Conservation (phyloP, 257 asterid genomes). For the Haberlea rhodopensis region DNA sequence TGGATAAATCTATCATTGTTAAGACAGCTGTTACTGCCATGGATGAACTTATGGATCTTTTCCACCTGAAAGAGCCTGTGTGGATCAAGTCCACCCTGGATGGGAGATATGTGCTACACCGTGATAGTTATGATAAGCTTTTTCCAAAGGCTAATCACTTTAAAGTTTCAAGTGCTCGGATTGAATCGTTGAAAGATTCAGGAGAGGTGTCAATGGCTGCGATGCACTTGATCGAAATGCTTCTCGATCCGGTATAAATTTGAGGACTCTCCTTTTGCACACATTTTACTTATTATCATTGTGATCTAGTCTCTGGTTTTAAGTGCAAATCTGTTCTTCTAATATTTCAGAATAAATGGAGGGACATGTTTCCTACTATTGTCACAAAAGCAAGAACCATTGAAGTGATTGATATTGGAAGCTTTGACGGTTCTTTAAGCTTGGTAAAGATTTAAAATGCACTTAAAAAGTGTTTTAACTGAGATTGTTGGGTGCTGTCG, state of each 20-base stretch:
- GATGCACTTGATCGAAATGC: constrained; percentile 46
- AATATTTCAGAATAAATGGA: constrained; percentile 54
- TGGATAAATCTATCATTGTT: constrained; percentile 36
- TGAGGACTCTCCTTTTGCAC: constrained; percentile 3
- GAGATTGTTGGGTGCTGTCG: no score
- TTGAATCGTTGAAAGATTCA: constrained; percentile 67
- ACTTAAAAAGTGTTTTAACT: no score
- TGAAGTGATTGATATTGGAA: constrained; percentile 46
- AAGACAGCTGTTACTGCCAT: constrained; percentile 43
- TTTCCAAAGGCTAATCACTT: constrained; percentile 39
- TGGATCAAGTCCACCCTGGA: constrained; percentile 47
- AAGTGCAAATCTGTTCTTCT: constrained; percentile 5
- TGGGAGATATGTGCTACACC: constrained; percentile 43
- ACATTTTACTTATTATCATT: background rate
- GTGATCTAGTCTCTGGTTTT: background rate
- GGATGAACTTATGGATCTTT: constrained; percentile 54
- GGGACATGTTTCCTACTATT: constrained; percentile 56
- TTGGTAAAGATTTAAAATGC: constrained; percentile 35
- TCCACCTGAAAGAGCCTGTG: constrained; percentile 51
- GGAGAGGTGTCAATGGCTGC: constrained; percentile 55
- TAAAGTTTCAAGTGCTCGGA: constrained; percentile 40
- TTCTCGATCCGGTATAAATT: constrained; percentile 50
- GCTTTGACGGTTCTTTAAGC: constrained; percentile 45
- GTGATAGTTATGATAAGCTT: constrained; percentile 50
- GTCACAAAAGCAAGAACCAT: constrained; percentile 48